Base-by-base conservation (phyloP, 2,329 filamentous ascomycete species). In the Stagonosporopsis tanaceti region DNA sequence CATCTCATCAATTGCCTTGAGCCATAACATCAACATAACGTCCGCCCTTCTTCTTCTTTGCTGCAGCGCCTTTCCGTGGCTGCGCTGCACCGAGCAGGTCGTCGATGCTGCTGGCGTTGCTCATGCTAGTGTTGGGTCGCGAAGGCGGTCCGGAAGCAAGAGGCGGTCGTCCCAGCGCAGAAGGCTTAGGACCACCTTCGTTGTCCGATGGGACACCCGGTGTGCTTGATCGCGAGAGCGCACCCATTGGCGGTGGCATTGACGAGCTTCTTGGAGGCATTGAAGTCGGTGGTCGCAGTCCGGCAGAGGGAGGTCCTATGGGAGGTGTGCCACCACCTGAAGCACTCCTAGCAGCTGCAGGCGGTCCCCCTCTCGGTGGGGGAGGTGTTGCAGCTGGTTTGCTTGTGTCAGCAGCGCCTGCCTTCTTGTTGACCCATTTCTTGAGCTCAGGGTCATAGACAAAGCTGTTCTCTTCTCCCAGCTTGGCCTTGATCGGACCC, bases 341-440 rank as follows among this genome's bases (percentile, higher is more conserved):
- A 7, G 84, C 81, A 50, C 84, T 80, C 28, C 64, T 55, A 30
- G 63, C 83, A 73, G 52, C 58, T 37, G 63, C 62, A 15, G 73
- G 54, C 76, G 82, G 60, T 79, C 82, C 53, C 80, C 81, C 84
- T 65, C 84, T 87, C 0, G 93, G 93, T 4, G 93, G 93, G 1
- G 95, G 93, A 1, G 94, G 91, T 0, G 93, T 87, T 44, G 80
- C 79, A 25, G 80, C 77, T 24, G 82, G 74, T 28, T 84, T 81
- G 62, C 87, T 84, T 3, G 85, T 80, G 8, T 90, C 88, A 7
- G 59, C 84, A 14, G 80, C 80, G 12, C 89, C 89, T 11, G 87
- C 87, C 74, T 97, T 97, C 82, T 97, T 97, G 81, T 99, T 98
- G 74, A 99, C 84, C 96, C 96, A 99, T 74, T 95, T 93, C 81